Conservation (phyloP, 1,139 yeast species). For the Yarrowia galli region DNA sequence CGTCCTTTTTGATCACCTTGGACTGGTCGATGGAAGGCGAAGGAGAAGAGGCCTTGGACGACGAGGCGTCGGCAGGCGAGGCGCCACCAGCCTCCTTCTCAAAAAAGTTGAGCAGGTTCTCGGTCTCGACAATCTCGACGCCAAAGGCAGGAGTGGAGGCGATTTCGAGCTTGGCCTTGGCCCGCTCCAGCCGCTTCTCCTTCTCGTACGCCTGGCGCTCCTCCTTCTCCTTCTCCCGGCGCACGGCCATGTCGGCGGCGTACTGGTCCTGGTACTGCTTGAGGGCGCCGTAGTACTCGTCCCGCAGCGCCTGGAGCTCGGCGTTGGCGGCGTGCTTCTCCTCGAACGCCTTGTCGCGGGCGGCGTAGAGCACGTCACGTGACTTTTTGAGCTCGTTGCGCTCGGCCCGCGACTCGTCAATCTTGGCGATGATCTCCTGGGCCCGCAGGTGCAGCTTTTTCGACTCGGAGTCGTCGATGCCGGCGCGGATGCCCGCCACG, state of each 20-base stretch:
- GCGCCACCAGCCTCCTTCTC: constrained; percentile 52
- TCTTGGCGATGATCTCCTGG: constrained; percentile 64
- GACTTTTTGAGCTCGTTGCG: constrained; percentile 69
- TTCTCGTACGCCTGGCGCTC: constrained; percentile 55
- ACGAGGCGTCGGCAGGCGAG: constrained; percentile 47
- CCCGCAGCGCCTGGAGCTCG: constrained; percentile 62
- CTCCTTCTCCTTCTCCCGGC: constrained; percentile 62
- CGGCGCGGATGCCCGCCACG: constrained; percentile 76
- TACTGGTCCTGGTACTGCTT: constrained; percentile 50
- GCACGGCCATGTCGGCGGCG: constrained; percentile 54
- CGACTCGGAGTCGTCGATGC: constrained; percentile 67
- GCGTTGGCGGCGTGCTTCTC: constrained; percentile 75
- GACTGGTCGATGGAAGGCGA: constrained; percentile 58
- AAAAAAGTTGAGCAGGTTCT: constrained; percentile 71
- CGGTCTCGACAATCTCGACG: constrained; percentile 74
- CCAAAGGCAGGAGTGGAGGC: constrained; percentile 83
- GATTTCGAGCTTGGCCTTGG: constrained; percentile 70
- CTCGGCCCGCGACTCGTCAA: constrained; percentile 64
- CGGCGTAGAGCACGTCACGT: constrained; percentile 66
- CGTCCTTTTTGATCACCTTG: constrained; percentile 70
- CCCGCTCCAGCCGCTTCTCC: constrained; percentile 54
- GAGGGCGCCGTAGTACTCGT: constrained; percentile 49
- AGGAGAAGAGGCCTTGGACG: constrained; percentile 45
- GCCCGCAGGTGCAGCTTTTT: constrained; percentile 63
- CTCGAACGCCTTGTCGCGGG: constrained; percentile 67